Base-by-base conservation (phyloP, 139 green algal genomes). In the Chlamydomonas applanata region DNA sequence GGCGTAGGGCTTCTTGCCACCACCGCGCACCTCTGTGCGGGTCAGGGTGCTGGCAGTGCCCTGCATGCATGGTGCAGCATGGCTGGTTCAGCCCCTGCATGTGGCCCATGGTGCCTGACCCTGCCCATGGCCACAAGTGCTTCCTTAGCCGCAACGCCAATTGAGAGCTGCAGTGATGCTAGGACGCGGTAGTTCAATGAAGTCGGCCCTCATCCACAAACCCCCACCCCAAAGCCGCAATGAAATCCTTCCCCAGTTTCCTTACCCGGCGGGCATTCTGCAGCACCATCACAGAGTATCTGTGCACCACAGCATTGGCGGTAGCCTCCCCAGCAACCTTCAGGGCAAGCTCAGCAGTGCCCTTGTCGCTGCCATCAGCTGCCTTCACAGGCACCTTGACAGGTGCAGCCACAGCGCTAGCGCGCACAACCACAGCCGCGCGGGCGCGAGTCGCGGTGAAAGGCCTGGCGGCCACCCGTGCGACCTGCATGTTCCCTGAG, bases 1-100 rank as follows among this genome's bases (percentile, higher is more conserved):
- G 73, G 93, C 91, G 73, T 92, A 97, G 0, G 96, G 96, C 92
- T 99, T 99, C 79, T 87, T 91, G 72, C 96, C 96, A 65, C 96
- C 96, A 61, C 96, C 96, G 25, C 93, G 82, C 16, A 99, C 96
- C 84, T 99, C 96, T 9, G 74, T 74, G 16, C 94, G 85, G 2
- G 96, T 99, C 66, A 94, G 80, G 1, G 96, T 98, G 84, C 81
- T 95, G 29, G 96, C 92, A 29, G 87, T 98, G 29, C 96, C 96
- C 89, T 97, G 87, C 45, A 60, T 54, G 54, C 32, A 72, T 9
- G 44, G 20, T 30, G 44, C 14, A 35, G 22, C 13, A 33, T 65
- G 20, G 25, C 16, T 66, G 32, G 52, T 49, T 75, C 7, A 27
- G n/a, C 25, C 20, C 20, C n/a, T n/a, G n/a, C n/a, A n/a, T n/a